Evolutionary conservation across 805 yeast genomes (phyloP).

Genomic region (Saccharomycopsis fodiens): DNA sequence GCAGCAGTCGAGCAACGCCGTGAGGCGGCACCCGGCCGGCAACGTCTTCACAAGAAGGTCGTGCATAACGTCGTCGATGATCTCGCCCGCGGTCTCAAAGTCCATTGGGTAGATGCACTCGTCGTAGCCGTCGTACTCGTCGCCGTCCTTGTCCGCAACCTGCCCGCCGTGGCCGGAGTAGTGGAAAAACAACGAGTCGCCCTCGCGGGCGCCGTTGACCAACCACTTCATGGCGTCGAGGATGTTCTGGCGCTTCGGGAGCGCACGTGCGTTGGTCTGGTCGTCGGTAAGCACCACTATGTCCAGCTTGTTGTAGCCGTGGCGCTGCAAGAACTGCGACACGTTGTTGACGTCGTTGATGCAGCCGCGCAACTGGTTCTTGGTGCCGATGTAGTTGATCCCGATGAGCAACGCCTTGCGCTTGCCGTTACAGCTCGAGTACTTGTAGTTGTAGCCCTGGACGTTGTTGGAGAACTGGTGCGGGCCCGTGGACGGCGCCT

Average conservation of each 20-base stretch:
- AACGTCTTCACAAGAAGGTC: constrained; percentile 61
- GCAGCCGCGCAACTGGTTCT: constrained; percentile 54
- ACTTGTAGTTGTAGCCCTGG: constrained; percentile 26
- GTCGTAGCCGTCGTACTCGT: constrained; percentile 57
- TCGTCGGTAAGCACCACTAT: constrained; percentile 47
- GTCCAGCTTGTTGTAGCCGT: constrained; percentile 26
- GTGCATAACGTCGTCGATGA: constrained; percentile 65
- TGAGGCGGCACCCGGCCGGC: constrained; percentile 65
- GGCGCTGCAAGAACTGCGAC: constrained; percentile 28
- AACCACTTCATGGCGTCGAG: constrained; percentile 69
- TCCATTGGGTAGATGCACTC: constrained; percentile 59
- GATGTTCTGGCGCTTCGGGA: constrained; percentile 63
- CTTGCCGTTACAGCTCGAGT: constrained; percentile 54
- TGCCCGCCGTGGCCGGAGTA: constrained; percentile 74
- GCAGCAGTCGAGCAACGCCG: constrained; percentile 79
- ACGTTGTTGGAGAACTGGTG: constrained; percentile 20
- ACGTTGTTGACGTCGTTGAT: constrained; percentile 58
- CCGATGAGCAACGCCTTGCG: constrained; percentile 64
- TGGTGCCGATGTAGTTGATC: constrained; percentile 56
- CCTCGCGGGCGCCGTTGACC: constrained; percentile 54
- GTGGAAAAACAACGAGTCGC: constrained; percentile 64
- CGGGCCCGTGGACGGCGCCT: constrained; percentile 21
- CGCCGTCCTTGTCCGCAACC: constrained; percentile 50
- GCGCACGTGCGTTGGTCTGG: constrained; percentile 25
- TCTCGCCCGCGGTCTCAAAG: constrained; percentile 51